Evolutionary conservation across 352 stramenopile genomes (phyloP), one percentile per base, ranked within the genome.

Genomic region (Globisporangium lucens): DNA sequence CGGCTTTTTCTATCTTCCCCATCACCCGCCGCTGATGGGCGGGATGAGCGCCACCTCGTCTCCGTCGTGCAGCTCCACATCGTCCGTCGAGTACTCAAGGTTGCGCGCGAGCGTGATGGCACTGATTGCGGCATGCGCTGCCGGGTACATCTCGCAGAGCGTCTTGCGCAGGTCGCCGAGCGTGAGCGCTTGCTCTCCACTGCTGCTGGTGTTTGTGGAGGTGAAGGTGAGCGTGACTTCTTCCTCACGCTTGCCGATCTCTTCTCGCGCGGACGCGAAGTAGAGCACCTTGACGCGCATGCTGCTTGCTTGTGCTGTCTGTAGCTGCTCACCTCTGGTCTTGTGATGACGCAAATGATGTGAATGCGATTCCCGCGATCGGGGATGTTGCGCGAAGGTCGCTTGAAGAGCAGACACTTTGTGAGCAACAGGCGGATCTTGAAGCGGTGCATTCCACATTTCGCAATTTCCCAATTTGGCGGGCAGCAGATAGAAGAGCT

Each of bases 1-100:
- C 15, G n/a, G 43, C 47, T 55, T 15, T 20, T 30, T 10, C 29
- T 43, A 43, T 36, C 36, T 30, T 4, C 29, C 24, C n/a, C 22
- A 41, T 75, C 65, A 89, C 1, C 81, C 81, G 22, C 80, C 80
- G 57, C 84, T 93, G 71, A 94, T 93, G n/a, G 87, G 87, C 56
- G 87, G 87, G 47, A 93, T 94, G 29, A 93, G 76, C 52, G 87
- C 87, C 43, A 94, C 85, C 69, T 94, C 87, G 75, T 94, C 87
- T 66, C 84, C 85, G 56, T 89, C 71, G 27, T 65, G 57, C 47
- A 94, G 70, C 63, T 43, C 63, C 33, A 67, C 69, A 67, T 90
- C 77, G 66, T 87, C 75, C 7, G 69, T 66, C 15, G 80, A 75
- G 67, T 93, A 94, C 69, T 93, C 85, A 62, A 93, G 75, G 65